Base-by-base conservation (phyloP, 2,329 filamentous ascomycete genomes). In the Rachicladosporium sp. region DNA sequence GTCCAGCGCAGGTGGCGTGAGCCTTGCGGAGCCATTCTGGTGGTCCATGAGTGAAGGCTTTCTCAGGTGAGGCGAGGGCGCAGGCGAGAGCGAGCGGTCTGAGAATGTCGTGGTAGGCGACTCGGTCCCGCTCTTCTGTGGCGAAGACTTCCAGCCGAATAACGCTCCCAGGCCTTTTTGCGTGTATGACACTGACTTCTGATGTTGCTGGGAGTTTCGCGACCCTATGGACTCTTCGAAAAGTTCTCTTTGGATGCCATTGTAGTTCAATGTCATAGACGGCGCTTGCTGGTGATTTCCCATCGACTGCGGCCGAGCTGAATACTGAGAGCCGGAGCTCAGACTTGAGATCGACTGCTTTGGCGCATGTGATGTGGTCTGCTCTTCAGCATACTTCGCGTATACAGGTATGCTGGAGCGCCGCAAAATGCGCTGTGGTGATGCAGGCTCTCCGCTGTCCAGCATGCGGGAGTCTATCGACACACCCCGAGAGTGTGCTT, bases 41-140 rank as follows among this genome's bases (percentile, higher is more conserved):
- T 19, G 15, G 38, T 54, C 55, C 36, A 58, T 46, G 29, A 46
- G 46, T 36, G 48, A 37, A 13, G 47, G 50, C 38, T 52, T 56
- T 29, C 46, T 41, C 23, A 52, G 42, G 27, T 48, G 38, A 11
- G 76, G 74, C 30, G 74, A 78, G 9, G 70, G 71, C 41, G 70
- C 58, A 2, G 76, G 73, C 5, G 76, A 80, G 45, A 68, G 63
- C 15, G 73, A 73, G 31, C 65, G 67, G 36, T 76, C 74, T 8
- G 76, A 80, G 50, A 79, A 76, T 33, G 75, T 73, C 13, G 76
- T 79, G 34, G 71, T 73, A 10, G 74, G 72, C 39, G 76, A 75
- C 10, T 55, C 52, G n/a, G 48, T 47, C n/a, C 66, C 65, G 10
- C 69, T 68, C 41, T 73, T 70, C 3, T 70, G 69, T 35, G 68